Evolutionary conservation across 352 stramenopile species (phyloP), one percentile per base, ranked within the genome.

Genomic region (Phytophthora megakarya): DNA sequence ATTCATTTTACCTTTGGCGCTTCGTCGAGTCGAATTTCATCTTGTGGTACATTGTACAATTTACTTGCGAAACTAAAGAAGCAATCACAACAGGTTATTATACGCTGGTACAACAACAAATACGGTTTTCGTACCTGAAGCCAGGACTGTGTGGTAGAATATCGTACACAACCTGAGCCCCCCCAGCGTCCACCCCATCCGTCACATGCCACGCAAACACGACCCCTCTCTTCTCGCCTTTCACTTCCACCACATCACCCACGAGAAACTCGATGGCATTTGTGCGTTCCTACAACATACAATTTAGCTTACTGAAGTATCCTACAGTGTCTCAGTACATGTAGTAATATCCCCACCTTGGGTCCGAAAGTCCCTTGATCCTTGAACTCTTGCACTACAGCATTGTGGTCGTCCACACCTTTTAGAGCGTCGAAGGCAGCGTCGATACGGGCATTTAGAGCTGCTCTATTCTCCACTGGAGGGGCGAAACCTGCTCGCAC

Each of bases 391-490:
- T 73, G 55, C 18, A 92, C 69, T 11, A 93, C 56, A 0, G 81
- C 80, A 46, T 92, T 92, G 35, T 96, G 85, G 49, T 90, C 73
- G 40, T 91, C 81, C 10, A 96, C 62, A 10, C 76, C 50, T 12
- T 75, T 78, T 3, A 96, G 49, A 15, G 70, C 58, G 1, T 72
- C 54, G 50, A 96, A 96, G 0, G 74, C 85, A 70, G 64, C 76
- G 56, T 93, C 83, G 13, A 93, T 73, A 11, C 84, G 76, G 30
- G 78, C 60, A 39, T 75, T 58, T 10, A 75, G 15, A 5, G 70
- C 73, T 16, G 44, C 23, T 30, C 67, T 65, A 19, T 73, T 60
- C 22, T 66, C 70, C 18, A 88, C 54, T 1, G 82, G 68, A 7
- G 53, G 49, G 8, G 72, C 52, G 52, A 93, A 93, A 26, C 73